A percentile compares a stretch with the other conserved stretches of the same genome.
Evolutionary conservation across 257 asterid genomes (phyloP).

Genomic region (Cynanchum wilfordii): DNA sequence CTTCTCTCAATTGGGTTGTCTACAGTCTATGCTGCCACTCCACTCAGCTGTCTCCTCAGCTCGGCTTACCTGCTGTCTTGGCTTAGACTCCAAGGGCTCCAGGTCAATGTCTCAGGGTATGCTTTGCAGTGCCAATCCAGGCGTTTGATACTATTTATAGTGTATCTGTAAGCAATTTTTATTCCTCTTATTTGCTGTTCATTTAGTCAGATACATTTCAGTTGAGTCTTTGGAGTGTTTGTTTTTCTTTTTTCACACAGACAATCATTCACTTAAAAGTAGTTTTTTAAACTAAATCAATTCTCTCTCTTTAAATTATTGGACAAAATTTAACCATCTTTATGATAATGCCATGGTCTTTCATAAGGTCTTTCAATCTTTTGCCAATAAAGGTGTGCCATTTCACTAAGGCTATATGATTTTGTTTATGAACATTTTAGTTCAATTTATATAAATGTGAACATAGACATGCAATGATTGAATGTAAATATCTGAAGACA

Average conservation of each 20-base stretch:
- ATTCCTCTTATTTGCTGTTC: neutral
- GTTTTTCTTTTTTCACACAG: neutral
- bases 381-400: neutral
- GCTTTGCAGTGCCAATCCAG: conserved; percentile 96
- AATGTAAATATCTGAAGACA: neutral
- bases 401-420: neutral
- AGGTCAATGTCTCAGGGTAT: conserved; percentile 99
- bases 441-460: neutral
- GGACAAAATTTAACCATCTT: neutral
- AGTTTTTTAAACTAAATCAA: neutral
- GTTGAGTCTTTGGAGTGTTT: neutral
- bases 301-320: neutral
- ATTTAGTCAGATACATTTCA: neutral
- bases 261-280: neutral
- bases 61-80: conserved; percentile 79
- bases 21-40: conserved; percentile 74
- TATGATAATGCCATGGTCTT: neutral
- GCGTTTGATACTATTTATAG: conserved; percentile 74
- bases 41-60: conserved; percentile 77
- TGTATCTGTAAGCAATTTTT: conserved; percentile 53
- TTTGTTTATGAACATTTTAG: too few relatives aligned
- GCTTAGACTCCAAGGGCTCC: conserved; percentile 64
- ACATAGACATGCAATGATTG: neutral
- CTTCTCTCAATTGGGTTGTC: conserved; percentile 50
- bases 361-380: too few relatives aligned